phyloP scores from a whole-genome alignment of 2,329 filamentous ascomycete species.

The Talaromyces sp. region DNA sequence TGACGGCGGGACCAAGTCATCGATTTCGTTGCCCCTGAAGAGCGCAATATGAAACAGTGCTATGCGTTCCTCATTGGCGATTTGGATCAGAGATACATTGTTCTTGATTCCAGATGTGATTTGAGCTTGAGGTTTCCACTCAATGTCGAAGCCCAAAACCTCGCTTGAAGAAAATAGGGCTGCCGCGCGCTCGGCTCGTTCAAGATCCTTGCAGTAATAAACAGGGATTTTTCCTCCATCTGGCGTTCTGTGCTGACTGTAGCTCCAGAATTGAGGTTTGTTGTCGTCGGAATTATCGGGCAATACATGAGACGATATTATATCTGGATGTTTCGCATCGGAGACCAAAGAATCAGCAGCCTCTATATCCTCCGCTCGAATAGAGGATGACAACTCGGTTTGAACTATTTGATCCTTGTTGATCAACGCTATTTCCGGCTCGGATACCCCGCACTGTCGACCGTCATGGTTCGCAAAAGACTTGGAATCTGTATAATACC shows the following conservation, averaged over 20 bases:
- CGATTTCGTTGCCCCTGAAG: conserved; percentile 43
- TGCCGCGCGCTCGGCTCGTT: conserved; percentile 62
- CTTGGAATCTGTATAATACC: conserved; percentile 12
- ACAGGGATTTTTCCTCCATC: conserved; percentile 56
- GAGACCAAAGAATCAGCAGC: not conserved
- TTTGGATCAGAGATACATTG: conserved; percentile 76
- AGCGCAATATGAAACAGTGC: conserved; percentile 75
- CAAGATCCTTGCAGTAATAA: conserved; percentile 68
- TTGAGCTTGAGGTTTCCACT: conserved; percentile 63
- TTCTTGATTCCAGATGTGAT: conserved; percentile 51
- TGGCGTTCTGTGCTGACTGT: conserved; percentile 43
- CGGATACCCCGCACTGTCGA: not conserved
- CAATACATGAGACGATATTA: conserved; percentile 1
- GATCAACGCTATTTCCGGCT: not conserved
- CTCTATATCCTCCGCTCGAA: not conserved
- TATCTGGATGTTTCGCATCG: not conserved
- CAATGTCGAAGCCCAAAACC: conserved; percentile 81
- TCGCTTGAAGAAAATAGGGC: conserved; percentile 63
- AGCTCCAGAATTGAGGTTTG: conserved; percentile 28
- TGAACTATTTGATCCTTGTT: not conserved
- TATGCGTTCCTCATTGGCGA: conserved; percentile 71
- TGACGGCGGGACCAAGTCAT: conserved; percentile 63
- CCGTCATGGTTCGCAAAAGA: not conserved
- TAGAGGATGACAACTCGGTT: not conserved
- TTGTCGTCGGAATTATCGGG: not conserved